Conservation (phyloP, 345 rosid species). For the Theobroma cacao region DNA sequence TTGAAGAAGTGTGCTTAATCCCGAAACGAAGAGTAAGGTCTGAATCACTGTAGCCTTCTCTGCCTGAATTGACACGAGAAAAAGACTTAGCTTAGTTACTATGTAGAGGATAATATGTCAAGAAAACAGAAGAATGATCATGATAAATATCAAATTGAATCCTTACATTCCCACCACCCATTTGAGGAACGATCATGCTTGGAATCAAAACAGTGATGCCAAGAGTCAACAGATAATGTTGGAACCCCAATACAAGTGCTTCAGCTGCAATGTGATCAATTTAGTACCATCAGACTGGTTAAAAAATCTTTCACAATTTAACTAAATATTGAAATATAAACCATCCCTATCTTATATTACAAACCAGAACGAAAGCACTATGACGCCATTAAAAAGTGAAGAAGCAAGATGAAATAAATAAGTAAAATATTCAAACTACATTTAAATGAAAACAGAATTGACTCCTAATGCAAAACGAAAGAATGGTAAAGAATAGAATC, state of each 20-base stretch:
- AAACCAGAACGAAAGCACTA: neutral
- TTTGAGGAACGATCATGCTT: conserved; percentile 61
- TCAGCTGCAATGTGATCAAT: too few relatives aligned
- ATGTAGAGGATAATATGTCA: too few relatives aligned
- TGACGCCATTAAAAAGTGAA: neutral
- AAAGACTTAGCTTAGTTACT: neutral
- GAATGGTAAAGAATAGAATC: too few relatives aligned
- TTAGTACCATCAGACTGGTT: too few relatives aligned
- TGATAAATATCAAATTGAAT: neutral
- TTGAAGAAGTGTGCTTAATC: conserved; percentile 59
- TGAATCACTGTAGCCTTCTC: conserved; percentile 63
- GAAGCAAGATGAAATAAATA: neutral
- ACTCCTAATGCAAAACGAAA: too few relatives aligned
- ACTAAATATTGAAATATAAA: neutral
- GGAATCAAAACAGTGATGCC: conserved; percentile 67
- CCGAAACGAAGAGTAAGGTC: conserved; percentile 56
- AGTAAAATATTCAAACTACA: neutral
- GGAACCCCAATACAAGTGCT: conserved; percentile 56
- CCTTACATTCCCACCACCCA: conserved; percentile 74
- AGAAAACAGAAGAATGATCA: neutral
- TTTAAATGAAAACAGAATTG: neutral
- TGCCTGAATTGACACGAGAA: conserved; percentile 22
- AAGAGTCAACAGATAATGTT: conserved; percentile 59
- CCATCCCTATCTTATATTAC: too few relatives aligned
- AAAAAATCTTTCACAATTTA: neutral